phyloP scores from a whole-genome alignment of 495 filamentous ascomycete genomes.

The Choiromyces venosus region DNA sequence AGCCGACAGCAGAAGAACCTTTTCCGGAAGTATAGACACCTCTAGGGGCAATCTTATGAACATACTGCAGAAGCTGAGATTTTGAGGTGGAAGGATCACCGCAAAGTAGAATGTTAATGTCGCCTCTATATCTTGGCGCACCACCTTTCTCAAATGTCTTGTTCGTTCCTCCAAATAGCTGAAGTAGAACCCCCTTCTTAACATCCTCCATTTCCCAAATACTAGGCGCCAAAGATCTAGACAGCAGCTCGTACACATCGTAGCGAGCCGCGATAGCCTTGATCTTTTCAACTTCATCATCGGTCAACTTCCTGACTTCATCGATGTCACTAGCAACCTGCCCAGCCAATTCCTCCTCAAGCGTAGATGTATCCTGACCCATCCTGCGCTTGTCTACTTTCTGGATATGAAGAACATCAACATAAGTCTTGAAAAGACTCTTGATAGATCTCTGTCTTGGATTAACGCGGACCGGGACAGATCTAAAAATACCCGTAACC shows the following conservation, averaged over 20 bases:
- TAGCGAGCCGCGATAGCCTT: constrained; percentile 69
- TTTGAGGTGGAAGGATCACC: constrained; percentile 98
- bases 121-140: constrained; percentile 88
- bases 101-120: constrained; percentile 95
- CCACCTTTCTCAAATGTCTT: constrained; percentile 96
- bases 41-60: constrained; percentile 94
- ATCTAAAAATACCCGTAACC: constrained; percentile 93
- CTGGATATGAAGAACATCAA: constrained; percentile 91
- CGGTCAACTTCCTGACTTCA: constrained; percentile 71
- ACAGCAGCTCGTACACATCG: constrained; percentile 90
- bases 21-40: constrained; percentile 98
- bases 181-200: constrained; percentile 94
- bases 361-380: constrained; percentile 82
- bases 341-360: constrained; percentile 76
- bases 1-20: constrained; percentile 91
- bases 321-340: constrained; percentile 69
- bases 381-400: constrained; percentile 92
- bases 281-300: constrained; percentile 91
- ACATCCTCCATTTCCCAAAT: constrained; percentile 98
- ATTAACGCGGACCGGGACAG: constrained; percentile 90
- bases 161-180: constrained; percentile 97
- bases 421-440: constrained; percentile 93
- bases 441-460: constrained; percentile 88
- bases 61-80: constrained; percentile 95
- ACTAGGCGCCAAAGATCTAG: constrained; percentile 86